These are phyloP conservation scores for Ammopiptanthus mongolicus DNA, from an alignment of 306 rosid genomes.

Conservation along the genomic window DNA sequence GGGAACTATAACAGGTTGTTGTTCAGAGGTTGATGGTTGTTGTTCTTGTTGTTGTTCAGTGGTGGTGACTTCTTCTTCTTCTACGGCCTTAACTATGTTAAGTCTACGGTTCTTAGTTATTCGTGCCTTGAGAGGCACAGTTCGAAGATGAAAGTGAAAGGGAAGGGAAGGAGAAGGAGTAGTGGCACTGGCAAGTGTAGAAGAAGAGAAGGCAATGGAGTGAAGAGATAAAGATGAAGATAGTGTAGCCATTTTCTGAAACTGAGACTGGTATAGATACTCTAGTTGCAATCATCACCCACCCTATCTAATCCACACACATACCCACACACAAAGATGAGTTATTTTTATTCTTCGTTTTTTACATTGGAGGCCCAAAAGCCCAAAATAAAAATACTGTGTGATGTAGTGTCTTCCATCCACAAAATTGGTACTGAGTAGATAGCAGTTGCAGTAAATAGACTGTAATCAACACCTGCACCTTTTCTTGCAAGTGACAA, in stretches of 20 bases:
- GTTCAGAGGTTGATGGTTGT: constrained; percentile 33
- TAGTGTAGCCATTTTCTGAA: constrained; percentile 50
- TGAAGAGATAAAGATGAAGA: constrained; percentile 36
- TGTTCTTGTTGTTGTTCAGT: constrained; percentile 28
- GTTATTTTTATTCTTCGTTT: too few relatives aligned
- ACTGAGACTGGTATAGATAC: not conserved
- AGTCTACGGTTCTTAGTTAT: constrained; percentile 19
- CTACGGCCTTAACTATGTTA: constrained; percentile 31
- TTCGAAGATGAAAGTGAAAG: constrained; percentile 21
- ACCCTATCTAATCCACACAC: too few relatives aligned
- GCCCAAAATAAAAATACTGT: too few relatives aligned
- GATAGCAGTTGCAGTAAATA: too few relatives aligned
- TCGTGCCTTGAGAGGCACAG: constrained; percentile 6
- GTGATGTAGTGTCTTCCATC: too few relatives aligned
- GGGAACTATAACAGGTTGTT: constrained; percentile 65
- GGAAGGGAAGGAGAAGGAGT: not conserved
- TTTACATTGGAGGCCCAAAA: too few relatives aligned
- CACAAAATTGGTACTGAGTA: too few relatives aligned
- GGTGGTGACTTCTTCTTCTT: constrained; percentile 38
- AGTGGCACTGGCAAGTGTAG: not conserved
- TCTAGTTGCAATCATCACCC: too few relatives aligned
- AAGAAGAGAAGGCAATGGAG: constrained; percentile 20
- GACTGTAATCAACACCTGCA: too few relatives aligned
- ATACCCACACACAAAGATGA: too few relatives aligned
- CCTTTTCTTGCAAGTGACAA: too few relatives aligned